These are phyloP conservation scores for Mucor plumbeus DNA, from an alignment of 371 early-diverging fungal species.

Conservation along the genomic window DNA sequence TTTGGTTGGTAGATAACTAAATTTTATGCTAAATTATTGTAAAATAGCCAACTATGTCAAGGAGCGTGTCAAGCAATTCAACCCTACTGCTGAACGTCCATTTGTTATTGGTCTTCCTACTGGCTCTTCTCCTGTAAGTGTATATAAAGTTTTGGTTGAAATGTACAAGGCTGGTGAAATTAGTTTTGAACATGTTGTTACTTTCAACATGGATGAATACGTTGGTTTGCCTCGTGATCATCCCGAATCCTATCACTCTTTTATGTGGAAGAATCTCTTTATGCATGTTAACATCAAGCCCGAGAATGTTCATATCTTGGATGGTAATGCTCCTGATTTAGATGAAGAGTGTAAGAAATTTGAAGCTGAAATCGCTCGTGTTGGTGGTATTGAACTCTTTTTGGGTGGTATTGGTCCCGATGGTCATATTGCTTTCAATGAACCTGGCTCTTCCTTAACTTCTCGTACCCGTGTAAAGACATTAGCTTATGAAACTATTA, in stretches of 20 bases:
- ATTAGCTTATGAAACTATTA: conserved; percentile 87
- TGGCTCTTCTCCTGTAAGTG: conserved; percentile 78
- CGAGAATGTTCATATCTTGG: conserved; percentile 81
- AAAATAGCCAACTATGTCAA: conserved; percentile 30
- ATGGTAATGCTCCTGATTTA: conserved; percentile 81
- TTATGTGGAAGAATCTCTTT: conserved; percentile 88
- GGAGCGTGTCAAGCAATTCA: conserved; percentile 75
- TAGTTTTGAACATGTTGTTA: conserved; percentile 65
- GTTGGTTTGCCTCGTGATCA: conserved; percentile 72
- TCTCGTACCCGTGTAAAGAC: conserved; percentile 88
- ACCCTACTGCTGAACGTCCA: conserved; percentile 74
- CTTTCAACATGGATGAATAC: conserved; percentile 71
- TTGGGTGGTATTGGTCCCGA: conserved; percentile 76
- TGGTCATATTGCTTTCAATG: conserved; percentile 90
- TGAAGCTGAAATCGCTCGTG: conserved; percentile 75
- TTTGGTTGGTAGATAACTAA: background rate
- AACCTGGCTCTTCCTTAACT: conserved; percentile 85
- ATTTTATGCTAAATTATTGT: conserved; percentile 2
- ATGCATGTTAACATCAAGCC: conserved; percentile 82
- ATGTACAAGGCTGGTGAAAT: conserved; percentile 60
- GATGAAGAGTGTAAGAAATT: conserved; percentile 79
- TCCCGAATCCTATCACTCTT: conserved; percentile 85
- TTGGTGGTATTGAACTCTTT: conserved; percentile 61
- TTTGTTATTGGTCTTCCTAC: conserved; percentile 88
- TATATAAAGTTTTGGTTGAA: conserved; percentile 64